Percentiles rank a stretch among this genome's conserved stretches.
These are phyloP conservation scores for Plasmodium gaboni DNA, from an alignment of 169 alveolate genomes.

Conservation along the genomic window DNA sequence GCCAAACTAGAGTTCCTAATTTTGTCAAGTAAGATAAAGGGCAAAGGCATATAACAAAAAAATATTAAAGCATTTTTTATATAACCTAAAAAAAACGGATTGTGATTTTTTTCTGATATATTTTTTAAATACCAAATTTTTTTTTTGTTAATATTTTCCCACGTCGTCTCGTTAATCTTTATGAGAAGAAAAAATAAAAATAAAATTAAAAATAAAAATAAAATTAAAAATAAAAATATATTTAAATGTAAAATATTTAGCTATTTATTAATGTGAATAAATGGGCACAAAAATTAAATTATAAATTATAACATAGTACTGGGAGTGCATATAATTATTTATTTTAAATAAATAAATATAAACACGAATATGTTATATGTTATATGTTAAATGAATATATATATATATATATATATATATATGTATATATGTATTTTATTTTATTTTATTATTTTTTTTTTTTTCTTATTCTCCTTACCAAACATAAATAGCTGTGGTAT, in stretches of 20 bases:
- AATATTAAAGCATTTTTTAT: constrained; percentile 25
- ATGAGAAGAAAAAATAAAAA: neutral
- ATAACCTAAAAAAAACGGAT: constrained; percentile 29
- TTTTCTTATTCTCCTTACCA: neutral
- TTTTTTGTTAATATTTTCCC: constrained; percentile 22
- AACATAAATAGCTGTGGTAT: constrained; percentile 7
- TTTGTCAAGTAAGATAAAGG: neutral
- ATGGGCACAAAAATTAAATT: no score
- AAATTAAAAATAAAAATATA: neutral
- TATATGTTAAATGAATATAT: no score
- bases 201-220: neutral
- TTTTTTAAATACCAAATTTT: constrained; percentile 6
- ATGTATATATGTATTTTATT: neutral
- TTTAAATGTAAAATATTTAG: neutral
- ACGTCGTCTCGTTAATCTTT: constrained; percentile 62
- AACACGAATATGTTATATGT: no score
- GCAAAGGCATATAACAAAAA: constrained; percentile 24
- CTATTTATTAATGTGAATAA: no score
- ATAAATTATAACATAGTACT: no score
- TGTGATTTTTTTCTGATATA: neutral
- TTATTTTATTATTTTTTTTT: no score
- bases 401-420: neutral
- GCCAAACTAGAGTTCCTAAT: neutral
- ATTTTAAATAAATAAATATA: no score
- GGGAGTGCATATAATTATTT: no score